Evolutionary conservation across 805 yeast genomes (phyloP), one percentile per base, ranked within the genome.

Genomic region (Myxozyma lipomycoides): DNA sequence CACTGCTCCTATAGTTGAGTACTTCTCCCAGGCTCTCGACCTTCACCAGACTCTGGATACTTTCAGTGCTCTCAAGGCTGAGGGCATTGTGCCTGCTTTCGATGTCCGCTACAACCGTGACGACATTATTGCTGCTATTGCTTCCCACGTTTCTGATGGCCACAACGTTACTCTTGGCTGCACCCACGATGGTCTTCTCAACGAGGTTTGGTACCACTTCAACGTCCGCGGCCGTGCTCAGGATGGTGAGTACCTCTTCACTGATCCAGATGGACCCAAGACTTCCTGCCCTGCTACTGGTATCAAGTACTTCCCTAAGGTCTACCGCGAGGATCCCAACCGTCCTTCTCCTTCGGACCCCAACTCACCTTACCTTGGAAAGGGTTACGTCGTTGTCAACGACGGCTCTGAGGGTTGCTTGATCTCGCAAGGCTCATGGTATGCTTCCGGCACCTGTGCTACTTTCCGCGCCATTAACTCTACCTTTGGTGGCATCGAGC

Each of bases 381-480:
- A 57, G 40, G 63, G 87, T 1, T 73, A 67, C 60, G 62, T 86
- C 41, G 74, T 70, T 46, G 68, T 80, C 12, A 64, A 74, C 18
- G 77, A 70, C 38, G 77, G 82, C 51, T 56, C 67, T 3, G 41
- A 55, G 37, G 96, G 95, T 7, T 87, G 96, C 68, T 70, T 91
- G 51, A 91, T 90, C 62, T 79, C 85, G 53, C 85, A 79, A 62
- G 98, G 98, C 3, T 77, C 80, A 58, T 90, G 95, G 93, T 86
- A 83, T 69, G 64, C 76, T 3, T 65, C 70, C 37, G 96, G 96
- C 1, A 79, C 93, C 0, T 91, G 97, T 67, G 98, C 96, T 3
- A 80, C 84, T 3, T 90, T 75, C 69, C 74, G 74, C 23, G 62
- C 67, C 28, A 75, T 80, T 47, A 24, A 35, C 23, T 43, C 51